Evolutionary conservation across 257 asterid genomes (phyloP), one percentile per base, ranked within the genome.

Genomic region (Hygrophila difformis): DNA sequence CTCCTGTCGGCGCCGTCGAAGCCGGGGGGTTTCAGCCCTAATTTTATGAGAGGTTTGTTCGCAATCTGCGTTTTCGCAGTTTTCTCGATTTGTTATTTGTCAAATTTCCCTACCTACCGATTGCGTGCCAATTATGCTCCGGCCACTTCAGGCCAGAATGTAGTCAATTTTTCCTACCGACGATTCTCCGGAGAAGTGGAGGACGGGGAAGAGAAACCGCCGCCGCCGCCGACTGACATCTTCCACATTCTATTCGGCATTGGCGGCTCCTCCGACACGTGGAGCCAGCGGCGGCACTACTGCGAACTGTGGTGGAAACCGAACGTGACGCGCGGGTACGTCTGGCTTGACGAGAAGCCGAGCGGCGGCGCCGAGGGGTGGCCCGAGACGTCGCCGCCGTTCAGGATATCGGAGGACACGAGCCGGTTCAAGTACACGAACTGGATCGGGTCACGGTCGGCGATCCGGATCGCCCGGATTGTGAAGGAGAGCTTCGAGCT

Each of bases 261-360:
- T 18, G 92, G 93, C 26, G 96, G 94, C 35, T 89, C 98, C 0
- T 72, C 81, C 10, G 75, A 55, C 57, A 85, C 85, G 1, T 85
- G 98, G 98, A 20, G 63, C 44, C 18, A 44, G 2, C 85, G 98
- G 10, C 81, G 82, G 41, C 74, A 12, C 12, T 89, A 85, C 68
- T 45, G 57, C 9, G 87, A 85, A n/a, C 65, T 73, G 6, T 89
- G 98, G 98, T 89, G 96, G 96, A 56, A 61, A 15, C 91, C 96
- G 0, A 66, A 74, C 39, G 19, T 47, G 0, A 85, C 94, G 2
- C 76, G 92, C 16, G 98, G 98, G 46, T 70, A 53, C 55, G 84
- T 85, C 2, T 89, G 94, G 94, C 84, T 85, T 2, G 93, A 89
- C 29, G 51, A 44, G 45, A 43, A 23, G 10, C 94, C 86, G 0